Evolutionary conservation across 2,329 filamentous ascomycete genomes (phyloP).

Genomic region (Phyllosticta citriasiana): DNA sequence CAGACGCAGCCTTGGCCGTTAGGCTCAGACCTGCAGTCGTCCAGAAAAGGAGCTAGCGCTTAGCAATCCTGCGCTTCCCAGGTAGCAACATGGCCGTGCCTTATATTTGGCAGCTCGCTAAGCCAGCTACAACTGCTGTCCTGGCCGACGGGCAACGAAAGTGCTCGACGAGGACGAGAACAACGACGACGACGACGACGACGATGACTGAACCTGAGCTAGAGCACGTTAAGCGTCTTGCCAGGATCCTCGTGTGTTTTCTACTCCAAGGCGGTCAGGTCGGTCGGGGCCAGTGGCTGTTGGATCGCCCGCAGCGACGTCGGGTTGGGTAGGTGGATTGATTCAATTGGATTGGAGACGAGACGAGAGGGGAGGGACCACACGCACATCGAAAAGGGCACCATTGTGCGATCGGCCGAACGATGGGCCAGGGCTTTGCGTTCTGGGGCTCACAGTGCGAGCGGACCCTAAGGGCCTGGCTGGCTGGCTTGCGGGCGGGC

Average conservation of each 20-base stretch:
- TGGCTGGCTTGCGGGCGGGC: neutral
- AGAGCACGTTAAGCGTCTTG: too few relatives aligned
- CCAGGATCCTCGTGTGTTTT: neutral
- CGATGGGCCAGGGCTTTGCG: neutral
- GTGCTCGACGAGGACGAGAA: too few relatives aligned
- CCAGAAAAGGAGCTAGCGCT: constrained; percentile 12
- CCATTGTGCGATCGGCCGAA: constrained; percentile 10
- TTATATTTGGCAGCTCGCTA: constrained; percentile 18
- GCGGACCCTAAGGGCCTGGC: neutral
- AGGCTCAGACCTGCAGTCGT: constrained; percentile 12
- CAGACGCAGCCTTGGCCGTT: constrained; percentile 17
- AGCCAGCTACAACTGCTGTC: constrained; percentile 14
- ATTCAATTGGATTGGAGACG: neutral
- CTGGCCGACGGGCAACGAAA: neutral
- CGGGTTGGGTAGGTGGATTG: neutral
- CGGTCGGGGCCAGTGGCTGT: neutral
- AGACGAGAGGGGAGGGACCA: neutral
- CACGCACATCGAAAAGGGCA: constrained; percentile 6
- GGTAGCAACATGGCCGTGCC: constrained; percentile 10
- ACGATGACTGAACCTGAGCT: too few relatives aligned
- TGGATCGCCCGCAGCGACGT: neutral
- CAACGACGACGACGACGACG: too few relatives aligned
- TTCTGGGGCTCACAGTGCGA: neutral
- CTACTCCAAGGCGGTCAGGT: neutral
- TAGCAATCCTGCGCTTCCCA: constrained; percentile 10